Conservation (phyloP, 305 asterid species). For the Andrographis paniculata region DNA sequence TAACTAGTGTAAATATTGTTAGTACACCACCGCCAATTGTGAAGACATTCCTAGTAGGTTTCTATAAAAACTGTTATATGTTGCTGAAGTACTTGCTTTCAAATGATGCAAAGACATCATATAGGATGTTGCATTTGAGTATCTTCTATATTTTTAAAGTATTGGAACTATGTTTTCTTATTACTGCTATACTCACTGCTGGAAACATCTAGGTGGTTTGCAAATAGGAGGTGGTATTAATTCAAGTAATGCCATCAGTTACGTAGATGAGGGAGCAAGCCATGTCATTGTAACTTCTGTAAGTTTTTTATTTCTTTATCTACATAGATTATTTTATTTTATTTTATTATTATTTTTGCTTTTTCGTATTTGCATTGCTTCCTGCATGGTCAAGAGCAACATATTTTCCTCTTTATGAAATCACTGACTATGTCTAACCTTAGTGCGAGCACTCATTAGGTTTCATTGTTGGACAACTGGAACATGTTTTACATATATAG, state of each 20-base stretch:
- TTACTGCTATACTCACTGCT: conserved; percentile 26
- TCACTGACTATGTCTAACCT: too few relatives aligned
- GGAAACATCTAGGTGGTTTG: conserved; percentile 76
- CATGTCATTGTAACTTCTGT: conserved; percentile 96
- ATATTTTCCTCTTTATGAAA: too few relatives aligned
- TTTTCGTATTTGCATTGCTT: background rate
- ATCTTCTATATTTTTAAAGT: conserved; percentile 21
- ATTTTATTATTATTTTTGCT: too few relatives aligned
- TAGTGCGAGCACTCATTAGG: too few relatives aligned
- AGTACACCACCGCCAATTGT: conserved; percentile 1
- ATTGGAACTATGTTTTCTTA: background rate
- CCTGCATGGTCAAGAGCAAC: too few relatives aligned
- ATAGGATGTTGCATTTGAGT: conserved; percentile 7
- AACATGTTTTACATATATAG: background rate
- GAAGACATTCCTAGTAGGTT: conserved; percentile 9
- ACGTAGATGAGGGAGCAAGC: conserved; percentile 93
- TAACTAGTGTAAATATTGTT: too few relatives aligned
- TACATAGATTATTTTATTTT: too few relatives aligned
- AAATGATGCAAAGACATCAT: conserved; percentile 3
- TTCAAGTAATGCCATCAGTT: conserved; percentile 68
- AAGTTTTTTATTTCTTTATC: conserved; percentile 19
- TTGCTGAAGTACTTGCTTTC: conserved; percentile 7
- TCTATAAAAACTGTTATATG: conserved; percentile 8
- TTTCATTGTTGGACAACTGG: conserved; percentile 12
- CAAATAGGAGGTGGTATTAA: conserved; percentile 98